phyloP scores from a whole-genome alignment of 257 asterid species.

The Thymus mandschuricus region DNA sequence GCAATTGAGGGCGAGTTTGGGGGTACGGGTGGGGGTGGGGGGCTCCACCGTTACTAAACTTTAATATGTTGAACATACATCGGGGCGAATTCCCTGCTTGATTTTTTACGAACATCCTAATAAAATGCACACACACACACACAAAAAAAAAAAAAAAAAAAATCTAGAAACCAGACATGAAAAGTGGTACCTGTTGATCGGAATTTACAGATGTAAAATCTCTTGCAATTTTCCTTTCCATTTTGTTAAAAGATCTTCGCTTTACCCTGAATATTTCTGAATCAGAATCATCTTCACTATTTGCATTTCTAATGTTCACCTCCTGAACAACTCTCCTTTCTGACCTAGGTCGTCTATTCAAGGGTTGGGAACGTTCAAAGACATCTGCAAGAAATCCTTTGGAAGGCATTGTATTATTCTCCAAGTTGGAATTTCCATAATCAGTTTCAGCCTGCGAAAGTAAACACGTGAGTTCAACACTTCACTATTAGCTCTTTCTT shows the following conservation, averaged over 20 bases:
- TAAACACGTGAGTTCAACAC: constrained; percentile 8
- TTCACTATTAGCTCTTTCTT: neutral
- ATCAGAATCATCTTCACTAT: constrained; percentile 28
- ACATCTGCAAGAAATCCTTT: constrained; percentile 12
- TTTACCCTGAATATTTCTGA: constrained; percentile 32
- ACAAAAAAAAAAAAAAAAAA: neutral
- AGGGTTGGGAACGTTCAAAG: constrained; percentile 13
- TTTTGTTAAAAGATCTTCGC: constrained; percentile 28
- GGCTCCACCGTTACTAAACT: too few species aligned
- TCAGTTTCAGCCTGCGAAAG: constrained; percentile 11
- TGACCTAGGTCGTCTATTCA: constrained; percentile 20
- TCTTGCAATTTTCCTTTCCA: constrained; percentile 12
- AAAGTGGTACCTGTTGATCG: constrained; percentile 25
- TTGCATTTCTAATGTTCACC: constrained; percentile 13
- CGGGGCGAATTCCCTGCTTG: neutral
- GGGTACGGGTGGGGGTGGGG: too few species aligned
- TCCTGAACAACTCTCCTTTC: constrained; percentile 19
- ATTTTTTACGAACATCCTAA: neutral
- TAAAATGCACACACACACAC: neutral
- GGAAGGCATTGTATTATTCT: neutral
- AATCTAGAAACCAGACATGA: neutral
- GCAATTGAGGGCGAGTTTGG: too few species aligned
- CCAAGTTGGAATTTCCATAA: constrained; percentile 5
- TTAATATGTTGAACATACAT: too few species aligned
- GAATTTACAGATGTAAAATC: constrained; percentile 16